Evolutionary conservation across 129 eudicot genomes (phyloP).

Genomic region (Artemisia tridentata): DNA sequence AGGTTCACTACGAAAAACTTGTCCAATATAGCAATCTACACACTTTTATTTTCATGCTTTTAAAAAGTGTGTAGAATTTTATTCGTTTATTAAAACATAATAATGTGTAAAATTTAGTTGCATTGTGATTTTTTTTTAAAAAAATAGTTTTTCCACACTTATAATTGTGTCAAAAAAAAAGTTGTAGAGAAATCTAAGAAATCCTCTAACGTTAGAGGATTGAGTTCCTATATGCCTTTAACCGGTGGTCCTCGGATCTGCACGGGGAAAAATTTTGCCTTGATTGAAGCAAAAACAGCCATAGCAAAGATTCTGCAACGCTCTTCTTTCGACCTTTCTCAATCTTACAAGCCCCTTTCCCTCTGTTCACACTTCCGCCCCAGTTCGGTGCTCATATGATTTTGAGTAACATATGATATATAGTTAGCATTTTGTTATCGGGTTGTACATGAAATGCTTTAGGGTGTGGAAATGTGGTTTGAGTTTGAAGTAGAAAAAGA

Average conservation of each 20-base stretch:
- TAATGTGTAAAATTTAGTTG: too few relatives aligned
- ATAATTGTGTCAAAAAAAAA: neutral
- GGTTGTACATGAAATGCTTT: too few relatives aligned
- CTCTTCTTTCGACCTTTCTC: slow-evolving; percentile 35
- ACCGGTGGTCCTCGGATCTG: slow-evolving; percentile 46
- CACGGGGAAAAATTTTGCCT: slow-evolving; percentile 43
- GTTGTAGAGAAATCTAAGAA: slow-evolving; percentile 25
- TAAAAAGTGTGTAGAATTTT: too few relatives aligned
- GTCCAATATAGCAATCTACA: too few relatives aligned
- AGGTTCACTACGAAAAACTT: too few relatives aligned
- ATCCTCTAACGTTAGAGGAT: slow-evolving; percentile 25
- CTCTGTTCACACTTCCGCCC: slow-evolving; percentile 30
- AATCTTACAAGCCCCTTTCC: slow-evolving; percentile 40
- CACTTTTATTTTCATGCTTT: too few relatives aligned
- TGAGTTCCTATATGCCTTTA: slow-evolving; percentile 34
- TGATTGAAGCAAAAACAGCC: slow-evolving; percentile 39
- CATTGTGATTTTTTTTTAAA: too few relatives aligned
- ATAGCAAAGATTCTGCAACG: slow-evolving; percentile 36
- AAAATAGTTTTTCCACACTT: too few relatives aligned
- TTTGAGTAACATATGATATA: slow-evolving; percentile 1
- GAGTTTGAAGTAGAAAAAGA: too few relatives aligned
- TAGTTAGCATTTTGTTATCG: too few relatives aligned
- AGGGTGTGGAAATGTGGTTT: too few relatives aligned
- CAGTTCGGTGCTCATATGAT: slow-evolving; percentile 34
- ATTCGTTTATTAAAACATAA: too few relatives aligned